Evolutionary conservation across 768 basidiomycete genomes (phyloP).

Genomic region (Leccinum olivaceopallidum): DNA sequence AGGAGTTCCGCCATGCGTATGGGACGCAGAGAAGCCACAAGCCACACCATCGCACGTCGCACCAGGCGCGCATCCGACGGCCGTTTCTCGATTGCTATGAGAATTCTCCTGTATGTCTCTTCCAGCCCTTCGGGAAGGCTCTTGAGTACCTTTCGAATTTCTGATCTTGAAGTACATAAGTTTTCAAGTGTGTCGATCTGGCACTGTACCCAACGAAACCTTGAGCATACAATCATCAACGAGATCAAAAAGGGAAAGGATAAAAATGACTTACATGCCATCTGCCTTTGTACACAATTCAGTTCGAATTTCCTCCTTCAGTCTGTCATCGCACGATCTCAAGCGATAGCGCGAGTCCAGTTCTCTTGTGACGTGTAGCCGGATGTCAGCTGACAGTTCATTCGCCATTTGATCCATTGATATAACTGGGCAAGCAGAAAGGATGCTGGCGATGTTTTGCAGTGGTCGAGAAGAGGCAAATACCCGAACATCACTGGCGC

Average conservation of each 20-base stretch:
- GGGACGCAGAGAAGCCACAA: constrained; percentile 11
- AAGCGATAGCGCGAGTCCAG: constrained; percentile 11
- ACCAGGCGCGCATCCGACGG: neutral
- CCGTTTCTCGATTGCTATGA: constrained; percentile 8
- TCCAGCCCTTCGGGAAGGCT: constrained; percentile 17
- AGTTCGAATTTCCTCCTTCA: constrained; percentile 12
- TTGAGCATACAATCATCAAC: neutral
- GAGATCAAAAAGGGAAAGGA: neutral
- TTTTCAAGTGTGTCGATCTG: constrained; percentile 16
- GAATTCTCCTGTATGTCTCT: constrained; percentile 25
- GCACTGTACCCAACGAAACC: constrained; percentile 21
- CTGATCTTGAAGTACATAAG: neutral
- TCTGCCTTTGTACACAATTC: constrained; percentile 12
- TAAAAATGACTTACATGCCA: constrained; percentile 20
- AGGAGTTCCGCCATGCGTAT: constrained; percentile 12
- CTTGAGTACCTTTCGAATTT: constrained; percentile 6
- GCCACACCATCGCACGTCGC: constrained; percentile 13
- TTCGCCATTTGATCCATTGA: constrained; percentile 9
- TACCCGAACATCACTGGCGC: neutral
- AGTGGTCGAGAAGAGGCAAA: constrained; percentile 16
- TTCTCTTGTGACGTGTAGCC: constrained; percentile 8
- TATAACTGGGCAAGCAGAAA: constrained; percentile 8
- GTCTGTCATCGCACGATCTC: neutral
- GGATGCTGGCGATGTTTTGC: constrained; percentile 4
- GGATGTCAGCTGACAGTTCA: constrained; percentile 13